Conservation (phyloP, 257 asterid genomes). For the Linaria vulgaris region DNA sequence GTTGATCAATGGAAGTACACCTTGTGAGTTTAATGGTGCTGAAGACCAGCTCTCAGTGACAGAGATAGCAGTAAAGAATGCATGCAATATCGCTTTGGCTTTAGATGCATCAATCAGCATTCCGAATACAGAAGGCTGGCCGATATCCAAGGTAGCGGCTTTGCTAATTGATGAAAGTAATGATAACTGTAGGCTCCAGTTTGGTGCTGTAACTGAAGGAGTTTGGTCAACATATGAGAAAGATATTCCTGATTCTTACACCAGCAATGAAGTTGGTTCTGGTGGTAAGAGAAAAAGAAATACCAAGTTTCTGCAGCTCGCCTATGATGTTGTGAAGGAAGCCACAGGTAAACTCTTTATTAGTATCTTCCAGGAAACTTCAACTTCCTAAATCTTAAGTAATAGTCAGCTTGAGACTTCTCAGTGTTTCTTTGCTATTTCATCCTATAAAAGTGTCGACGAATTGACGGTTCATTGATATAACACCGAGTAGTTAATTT, state of each 20-base stretch:
- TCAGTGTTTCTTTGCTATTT: too few relatives aligned
- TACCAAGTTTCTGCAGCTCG: constrained; percentile 45
- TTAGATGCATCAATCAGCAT: constrained; percentile 45
- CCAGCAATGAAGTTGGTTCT: constrained; percentile 3
- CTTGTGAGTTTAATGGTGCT: constrained; percentile 20
- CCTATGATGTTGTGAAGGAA: constrained; percentile 46
- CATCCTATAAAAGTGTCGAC: neutral
- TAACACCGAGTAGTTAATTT: too few relatives aligned
- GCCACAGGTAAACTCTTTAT: constrained; percentile 42
- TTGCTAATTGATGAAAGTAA: constrained; percentile 49
- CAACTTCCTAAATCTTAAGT: too few relatives aligned
- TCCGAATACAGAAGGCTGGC: constrained; percentile 42
- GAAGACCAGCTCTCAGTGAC: constrained; percentile 47
- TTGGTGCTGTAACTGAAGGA: constrained; percentile 47
- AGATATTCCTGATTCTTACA: constrained; percentile 24
- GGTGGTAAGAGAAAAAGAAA: constrained; percentile 39
- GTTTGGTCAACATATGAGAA: constrained; percentile 65
- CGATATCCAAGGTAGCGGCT: constrained; percentile 54
- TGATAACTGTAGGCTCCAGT: constrained; percentile 52
- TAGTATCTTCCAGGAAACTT: too few relatives aligned
- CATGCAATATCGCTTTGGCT: constrained; percentile 50
- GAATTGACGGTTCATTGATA: too few relatives aligned
- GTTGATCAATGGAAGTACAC: too few relatives aligned
- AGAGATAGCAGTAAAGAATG: constrained; percentile 57
- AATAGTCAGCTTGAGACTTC: too few relatives aligned